Base-by-base conservation (phyloP, 345 rosid species). In the Aurinia saxatilis region DNA sequence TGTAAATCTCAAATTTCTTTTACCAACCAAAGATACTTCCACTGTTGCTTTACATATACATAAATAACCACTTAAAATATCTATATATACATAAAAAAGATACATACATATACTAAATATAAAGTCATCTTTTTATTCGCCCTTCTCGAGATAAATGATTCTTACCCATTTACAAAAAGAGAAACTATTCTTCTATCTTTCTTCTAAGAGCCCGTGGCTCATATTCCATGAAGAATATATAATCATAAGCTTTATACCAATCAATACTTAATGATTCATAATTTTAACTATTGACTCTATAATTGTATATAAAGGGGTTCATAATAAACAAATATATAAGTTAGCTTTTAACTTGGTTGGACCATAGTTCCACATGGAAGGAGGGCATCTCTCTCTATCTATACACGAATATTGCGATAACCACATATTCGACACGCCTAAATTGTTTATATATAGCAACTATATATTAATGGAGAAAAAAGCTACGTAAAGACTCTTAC, bases 281-380 rank as follows among this genome's bases (percentile, higher is more conserved):
- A n/a, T 15, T 27, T 27, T 39, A 63, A 27, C 49, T 21, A 48
- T 41, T 35, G 30, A 40, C 8, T 27, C 5, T 49, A 57, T 35
- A 13, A 61, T 7, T 29, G 25, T 35, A 16, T 44, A 27, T 6
- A 4, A 25, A 61, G 61, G 59, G 42, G 35, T 31, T 38, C 21
- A 49, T n/a, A 19, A 31, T 63, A 63, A 70, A 39, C 42, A 61
- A 70, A 37, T 45, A 62, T 30, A 55, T 19, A 63, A 31, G 53
- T 19, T 29, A 47, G 10, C 57, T 38, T 68, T 68, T 55, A 62
- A 63, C 65, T 56, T 48, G 53, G 63, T 23, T 70, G 74, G 74
- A 70, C 70, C 74, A 63, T 48, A 31, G 54, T 56, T 16, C 50
- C 74, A 70, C 70, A 70, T 63, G 74, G 53, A 8, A 69, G 57